A percentile compares a stretch with the other conserved stretches of the same genome.
phyloP scores from a whole-genome alignment of 768 basidiomycete species.

The Termitomyces sp. region DNA sequence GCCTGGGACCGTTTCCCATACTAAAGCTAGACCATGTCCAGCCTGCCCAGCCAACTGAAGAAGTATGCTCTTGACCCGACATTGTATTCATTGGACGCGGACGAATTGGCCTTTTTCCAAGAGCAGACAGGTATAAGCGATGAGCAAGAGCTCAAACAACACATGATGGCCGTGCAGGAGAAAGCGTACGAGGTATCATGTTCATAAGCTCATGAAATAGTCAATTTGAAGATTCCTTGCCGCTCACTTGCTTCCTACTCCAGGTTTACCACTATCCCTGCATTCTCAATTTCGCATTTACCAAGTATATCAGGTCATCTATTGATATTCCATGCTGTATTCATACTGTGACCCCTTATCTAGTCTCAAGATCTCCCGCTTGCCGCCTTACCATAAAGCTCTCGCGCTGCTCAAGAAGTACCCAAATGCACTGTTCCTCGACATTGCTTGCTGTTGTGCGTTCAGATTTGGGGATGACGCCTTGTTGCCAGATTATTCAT shows the following conservation, averaged over 20 bases:
- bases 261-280: constrained; percentile 36
- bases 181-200: constrained; percentile 25
- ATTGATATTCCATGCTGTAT: not conserved
- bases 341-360: too few species aligned
- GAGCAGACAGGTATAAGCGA: constrained; percentile 32
- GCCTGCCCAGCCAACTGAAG: not conserved
- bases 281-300: constrained; percentile 33
- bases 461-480: not conserved
- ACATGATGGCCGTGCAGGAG: constrained; percentile 34
- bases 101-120: constrained; percentile 33
- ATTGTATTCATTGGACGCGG: constrained; percentile 22
- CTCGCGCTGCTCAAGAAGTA: constrained; percentile 15
- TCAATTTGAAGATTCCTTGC: not conserved
- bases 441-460: constrained; percentile 26
- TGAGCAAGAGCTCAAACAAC: constrained; percentile 33
- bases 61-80: constrained; percentile 18
- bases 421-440: constrained; percentile 19
- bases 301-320: constrained; percentile 18
- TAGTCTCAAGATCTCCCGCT: constrained; percentile 18
- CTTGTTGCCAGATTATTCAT: not conserved
- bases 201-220: not conserved
- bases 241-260: not conserved
- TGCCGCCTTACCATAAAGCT: constrained; percentile 17
- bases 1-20: too few species aligned
- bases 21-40: constrained; percentile 1